Base-by-base conservation (phyloP, 345 rosid species). In the Acer campestre region DNA sequence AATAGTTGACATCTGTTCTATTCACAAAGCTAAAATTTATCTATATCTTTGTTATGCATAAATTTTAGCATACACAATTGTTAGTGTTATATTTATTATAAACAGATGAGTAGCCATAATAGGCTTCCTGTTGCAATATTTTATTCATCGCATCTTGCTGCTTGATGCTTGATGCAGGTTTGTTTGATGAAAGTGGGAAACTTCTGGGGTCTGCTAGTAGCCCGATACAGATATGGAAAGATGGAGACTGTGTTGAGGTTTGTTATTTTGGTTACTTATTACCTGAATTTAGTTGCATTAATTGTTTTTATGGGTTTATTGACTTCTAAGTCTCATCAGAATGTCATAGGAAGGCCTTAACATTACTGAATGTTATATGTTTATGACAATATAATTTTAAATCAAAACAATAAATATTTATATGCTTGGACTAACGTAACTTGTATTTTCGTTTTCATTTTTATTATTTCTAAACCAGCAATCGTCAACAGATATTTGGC, bases 401-500 rank as follows among this genome's bases (percentile, higher is more conserved):
- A 23, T 13, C 42, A 8, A 11, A 22, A 17, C 7, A 4, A 9
- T 40, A 10, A 23, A 22, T 56, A 6, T 56, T 68, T 23, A 38
- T 27, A 20, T 74, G 31, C 61, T 68, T 55, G 49, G 35, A 58
- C 9, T 76, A 67, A 75, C 40, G 17, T 20, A 55, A 38, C 51
- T 69, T 64, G 10, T 73, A 18, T 42, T n/a, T 20, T 53, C n/a
- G 51, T 20, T 55, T 46, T 27, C 49, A 46, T 11, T 8, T 65
- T 29, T 42, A 25, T 74, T 44, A 62, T 69, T 75, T 72, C 31
- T 44, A 66, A 61, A 74, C 68, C 92, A 95, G 97, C 99, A 95
- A 95, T 95, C 98, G n/a, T 96, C 98, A 2, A 96, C 98, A 0
- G 97, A 94, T 81, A 96, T 96, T 74, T 96, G 99, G 99, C 97